phyloP scores from a whole-genome alignment of 139 green algal species.

The Mychonastes homosphaera region DNA sequence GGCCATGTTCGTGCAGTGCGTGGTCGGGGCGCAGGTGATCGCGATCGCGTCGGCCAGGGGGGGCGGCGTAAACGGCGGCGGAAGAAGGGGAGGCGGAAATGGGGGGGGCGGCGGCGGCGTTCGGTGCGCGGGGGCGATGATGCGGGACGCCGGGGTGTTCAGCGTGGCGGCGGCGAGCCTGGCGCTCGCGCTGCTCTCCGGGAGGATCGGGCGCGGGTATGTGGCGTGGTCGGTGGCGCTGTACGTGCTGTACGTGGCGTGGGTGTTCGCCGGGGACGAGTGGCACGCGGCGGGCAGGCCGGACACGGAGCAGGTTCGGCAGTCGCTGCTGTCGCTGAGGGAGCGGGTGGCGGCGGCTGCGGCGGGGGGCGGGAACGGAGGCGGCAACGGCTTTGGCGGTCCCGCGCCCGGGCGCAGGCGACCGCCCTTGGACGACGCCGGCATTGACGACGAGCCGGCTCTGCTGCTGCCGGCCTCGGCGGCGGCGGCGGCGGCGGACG shows the following conservation, averaged over 20 bases:
- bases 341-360: too few relatives aligned
- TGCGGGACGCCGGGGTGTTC: slow-evolving; percentile 62
- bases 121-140: slow-evolving; percentile 52
- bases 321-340: too few relatives aligned
- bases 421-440: too few relatives aligned
- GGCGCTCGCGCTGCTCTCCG: slow-evolving; percentile 15
- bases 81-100: background rate
- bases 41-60: background rate
- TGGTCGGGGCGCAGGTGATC: slow-evolving; percentile 34
- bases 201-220: slow-evolving; percentile 32
- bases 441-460: too few relatives aligned
- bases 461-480: too few relatives aligned
- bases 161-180: slow-evolving; percentile 30
- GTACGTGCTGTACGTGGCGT: slow-evolving; percentile 51
- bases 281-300: slow-evolving; percentile 32
- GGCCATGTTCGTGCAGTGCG: slow-evolving; percentile 46
- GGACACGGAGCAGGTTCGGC: background rate
- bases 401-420: too few relatives aligned
- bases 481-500: too few relatives aligned
- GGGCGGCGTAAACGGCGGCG: background rate
- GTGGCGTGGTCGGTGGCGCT: slow-evolving; percentile 39
- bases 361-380: too few relatives aligned
- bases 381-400: too few relatives aligned
- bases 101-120: slow-evolving; percentile 30
- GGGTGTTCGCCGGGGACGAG: slow-evolving; percentile 63